Conservation (phyloP, 2,329 filamentous ascomycete species). For the Penicillium occitanis region DNA sequence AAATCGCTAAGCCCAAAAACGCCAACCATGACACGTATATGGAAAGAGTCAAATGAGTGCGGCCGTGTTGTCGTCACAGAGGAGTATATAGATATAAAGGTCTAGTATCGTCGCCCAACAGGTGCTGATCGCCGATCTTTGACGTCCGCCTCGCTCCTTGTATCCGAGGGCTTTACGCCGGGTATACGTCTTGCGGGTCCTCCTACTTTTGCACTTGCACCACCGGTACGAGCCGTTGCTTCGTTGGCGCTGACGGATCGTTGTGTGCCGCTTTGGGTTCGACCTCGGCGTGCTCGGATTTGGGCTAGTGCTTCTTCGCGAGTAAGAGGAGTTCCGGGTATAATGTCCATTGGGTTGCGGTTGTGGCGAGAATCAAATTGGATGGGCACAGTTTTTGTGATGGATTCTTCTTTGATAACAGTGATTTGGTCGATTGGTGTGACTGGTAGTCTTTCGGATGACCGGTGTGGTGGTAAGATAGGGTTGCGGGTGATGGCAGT, state of each 20-base stretch:
- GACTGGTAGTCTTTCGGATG: constrained; percentile 8
- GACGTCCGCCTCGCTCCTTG: constrained; percentile 31
- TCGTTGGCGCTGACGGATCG: constrained; percentile 44
- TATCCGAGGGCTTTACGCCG: constrained; percentile 32
- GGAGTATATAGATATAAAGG: neutral
- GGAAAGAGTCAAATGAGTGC: neutral
- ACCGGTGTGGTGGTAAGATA: constrained; percentile 5
- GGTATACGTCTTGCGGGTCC: constrained; percentile 37
- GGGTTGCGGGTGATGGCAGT: neutral
- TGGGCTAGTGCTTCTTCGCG: constrained; percentile 52
- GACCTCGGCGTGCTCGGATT: constrained; percentile 49
- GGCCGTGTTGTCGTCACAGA: constrained; percentile 13
- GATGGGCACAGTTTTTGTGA: constrained; percentile 35
- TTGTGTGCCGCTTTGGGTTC: constrained; percentile 44
- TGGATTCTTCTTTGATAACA: constrained; percentile 25
- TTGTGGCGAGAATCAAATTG: constrained; percentile 29
- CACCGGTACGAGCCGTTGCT: constrained; percentile 27
- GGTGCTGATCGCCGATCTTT: constrained; percentile 40
- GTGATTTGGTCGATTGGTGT: constrained; percentile 23
- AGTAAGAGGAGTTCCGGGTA: constrained; percentile 46
- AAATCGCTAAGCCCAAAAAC: constrained; percentile 2
- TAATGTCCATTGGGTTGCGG: constrained; percentile 28
- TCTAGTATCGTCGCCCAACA: constrained; percentile 30
- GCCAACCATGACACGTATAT: neutral
- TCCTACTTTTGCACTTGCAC: constrained; percentile 27